Conservation (phyloP, 169 alveolate genomes). For the Plasmodium knowlesi region DNA sequence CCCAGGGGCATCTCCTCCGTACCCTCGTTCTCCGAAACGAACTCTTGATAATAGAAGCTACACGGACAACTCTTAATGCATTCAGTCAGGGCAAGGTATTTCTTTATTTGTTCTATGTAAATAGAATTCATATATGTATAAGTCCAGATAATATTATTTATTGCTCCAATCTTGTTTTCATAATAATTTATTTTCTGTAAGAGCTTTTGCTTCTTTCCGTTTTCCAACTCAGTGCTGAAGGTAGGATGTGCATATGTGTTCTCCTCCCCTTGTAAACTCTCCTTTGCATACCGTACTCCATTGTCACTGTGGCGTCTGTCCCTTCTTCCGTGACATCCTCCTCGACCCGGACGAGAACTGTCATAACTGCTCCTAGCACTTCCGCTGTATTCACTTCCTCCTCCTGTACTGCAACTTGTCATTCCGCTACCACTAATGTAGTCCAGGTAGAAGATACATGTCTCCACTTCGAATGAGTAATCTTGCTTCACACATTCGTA, state of each 20-base stretch:
- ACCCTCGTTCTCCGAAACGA: neutral
- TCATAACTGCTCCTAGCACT: neutral
- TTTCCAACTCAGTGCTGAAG: neutral
- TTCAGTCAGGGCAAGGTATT: neutral
- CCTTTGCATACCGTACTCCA: neutral
- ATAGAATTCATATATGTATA: neutral
- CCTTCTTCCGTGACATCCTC: neutral
- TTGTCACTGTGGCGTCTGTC: neutral
- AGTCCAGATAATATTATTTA: neutral
- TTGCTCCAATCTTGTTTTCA: neutral
- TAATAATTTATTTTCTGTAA: constrained; percentile 3
- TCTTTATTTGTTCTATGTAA: neutral
- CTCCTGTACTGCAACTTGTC: too few species aligned
- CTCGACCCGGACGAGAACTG: neutral
- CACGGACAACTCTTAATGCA: neutral
- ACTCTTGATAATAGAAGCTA: neutral
- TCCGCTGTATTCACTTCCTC: too few species aligned
- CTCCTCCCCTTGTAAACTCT: neutral
- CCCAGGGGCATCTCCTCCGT: neutral
- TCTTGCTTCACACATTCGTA: constrained; percentile 21
- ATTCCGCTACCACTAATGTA: neutral
- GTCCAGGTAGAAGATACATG: constrained; percentile 15
- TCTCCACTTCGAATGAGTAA: constrained; percentile 30
- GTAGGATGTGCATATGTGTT: neutral
- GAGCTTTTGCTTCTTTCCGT: neutral